Evolutionary conservation across 352 stramenopile species (phyloP), one percentile per base, ranked within the genome.

Genomic region (Albugo candida): DNA sequence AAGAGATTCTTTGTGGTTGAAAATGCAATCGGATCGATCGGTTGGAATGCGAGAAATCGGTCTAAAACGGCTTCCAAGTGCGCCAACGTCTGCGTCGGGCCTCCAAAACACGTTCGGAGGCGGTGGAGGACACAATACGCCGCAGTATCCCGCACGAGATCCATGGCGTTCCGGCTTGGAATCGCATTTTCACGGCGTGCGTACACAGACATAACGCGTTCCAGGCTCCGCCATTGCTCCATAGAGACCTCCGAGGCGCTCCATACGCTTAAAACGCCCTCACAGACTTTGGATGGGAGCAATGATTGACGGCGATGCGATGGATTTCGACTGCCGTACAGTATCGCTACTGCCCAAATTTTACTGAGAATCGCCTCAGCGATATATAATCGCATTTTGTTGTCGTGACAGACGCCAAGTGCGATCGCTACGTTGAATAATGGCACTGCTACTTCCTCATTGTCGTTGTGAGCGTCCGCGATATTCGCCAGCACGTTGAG

Each of bases 41-140:
- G n/a, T 19, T 60, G 56, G 3, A 20, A 36, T 20, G 73, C 59
- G 21, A 87, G 50, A 31, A 88, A 54, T 11, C 56, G 62, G 24
- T 31, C 24, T 31, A 31, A 8, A 31, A 31, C 24, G 24, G 24
- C 24, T 50, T 92, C 76, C n/a, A 92, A 65, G 11, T 64, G 67
- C 5, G 68, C 65, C 64, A 92, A 88, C 18, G 61, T 84, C 47
- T 83, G 67, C 36, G 72, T 66, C 36, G 78, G 71, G 2, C 70
- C 71, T 34, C 78, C 78, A 46, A 85, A 75, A 49, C 81, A 68
- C 3, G 78, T 86, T 13, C 78, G 70, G 24, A 92, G 54, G 39
- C 78, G 63, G 43, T 73, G 76, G 13, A 81, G 61, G 16, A 87
- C 59, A 37, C 74, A 81, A 74, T 76, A 92, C 13, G 45, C 55